These are phyloP conservation scores for Gracilaria caudata DNA, from an alignment of 23 red algal species.

Conservation along the genomic window DNA sequence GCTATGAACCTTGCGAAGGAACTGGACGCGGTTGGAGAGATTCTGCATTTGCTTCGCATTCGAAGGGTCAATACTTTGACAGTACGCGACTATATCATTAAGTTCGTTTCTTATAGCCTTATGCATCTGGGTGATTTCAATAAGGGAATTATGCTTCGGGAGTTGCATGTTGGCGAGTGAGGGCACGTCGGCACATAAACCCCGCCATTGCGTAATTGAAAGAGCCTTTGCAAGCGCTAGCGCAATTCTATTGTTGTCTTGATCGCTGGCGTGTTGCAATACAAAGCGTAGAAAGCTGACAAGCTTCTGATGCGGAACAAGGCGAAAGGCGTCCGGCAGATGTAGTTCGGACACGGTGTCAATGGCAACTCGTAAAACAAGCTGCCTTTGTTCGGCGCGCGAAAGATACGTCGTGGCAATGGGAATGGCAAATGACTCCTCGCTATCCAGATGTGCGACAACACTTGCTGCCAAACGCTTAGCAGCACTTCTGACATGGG, in stretches of 20 bases:
- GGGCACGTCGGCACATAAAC: slow-evolving; percentile 26
- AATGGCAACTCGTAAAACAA: slow-evolving; percentile 29
- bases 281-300: slow-evolving; percentile 15
- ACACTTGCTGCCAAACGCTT: not conserved
- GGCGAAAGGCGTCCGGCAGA: slow-evolving; percentile 50
- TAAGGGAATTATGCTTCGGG: slow-evolving; percentile 47
- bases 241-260: slow-evolving; percentile 34
- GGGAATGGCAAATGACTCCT: slow-evolving; percentile 28
- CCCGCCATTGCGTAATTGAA: slow-evolving; percentile 20
- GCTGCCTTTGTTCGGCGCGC: slow-evolving; percentile 10
- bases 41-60: slow-evolving; percentile 56
- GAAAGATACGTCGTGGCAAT: slow-evolving; percentile 12
- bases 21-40: slow-evolving; percentile 27
- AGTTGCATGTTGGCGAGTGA: slow-evolving; percentile 26
- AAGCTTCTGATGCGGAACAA: slow-evolving; percentile 23
- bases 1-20: slow-evolving; percentile 58
- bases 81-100: slow-evolving; percentile 53
- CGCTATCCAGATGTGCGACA: slow-evolving; percentile 21
- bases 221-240: slow-evolving; percentile 32
- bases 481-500: slow-evolving; percentile 1
- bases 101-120: slow-evolving; percentile 49
- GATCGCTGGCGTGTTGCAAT: slow-evolving; percentile 14
- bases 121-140: slow-evolving; percentile 64
- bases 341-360: not conserved
- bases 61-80: slow-evolving; percentile 35